Evolutionary conservation across 495 filamentous ascomycete species (phyloP).

Genomic region (Neurospora sp.): DNA sequence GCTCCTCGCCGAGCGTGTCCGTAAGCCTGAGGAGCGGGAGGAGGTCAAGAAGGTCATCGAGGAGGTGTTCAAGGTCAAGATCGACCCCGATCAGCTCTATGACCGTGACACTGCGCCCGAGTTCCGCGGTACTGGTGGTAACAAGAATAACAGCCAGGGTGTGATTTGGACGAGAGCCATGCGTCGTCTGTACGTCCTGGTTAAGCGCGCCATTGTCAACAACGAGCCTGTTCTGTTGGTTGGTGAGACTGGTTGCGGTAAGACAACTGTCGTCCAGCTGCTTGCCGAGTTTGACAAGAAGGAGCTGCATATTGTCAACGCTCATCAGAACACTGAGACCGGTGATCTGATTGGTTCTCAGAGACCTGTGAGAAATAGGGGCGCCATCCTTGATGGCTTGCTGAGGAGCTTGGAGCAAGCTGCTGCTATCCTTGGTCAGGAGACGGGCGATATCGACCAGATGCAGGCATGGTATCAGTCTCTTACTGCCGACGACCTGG

Average conservation of each 20-base stretch:
- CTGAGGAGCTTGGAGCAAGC: constrained; percentile 47
- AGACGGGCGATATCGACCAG: constrained; percentile 19
- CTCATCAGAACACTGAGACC: constrained; percentile 94
- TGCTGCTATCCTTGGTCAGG: constrained; percentile 24
- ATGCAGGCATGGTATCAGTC: constrained; percentile 32
- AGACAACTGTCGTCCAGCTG: constrained; percentile 92
- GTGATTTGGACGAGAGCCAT: constrained; percentile 94
- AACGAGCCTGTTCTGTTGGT: constrained; percentile 92
- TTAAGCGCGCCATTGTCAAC: constrained; percentile 73
- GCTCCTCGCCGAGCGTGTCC: constrained; percentile 86
- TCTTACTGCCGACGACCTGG: constrained; percentile 14
- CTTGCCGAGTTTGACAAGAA: constrained; percentile 70
- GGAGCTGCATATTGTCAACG: constrained; percentile 80
- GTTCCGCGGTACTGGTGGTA: constrained; percentile 41
- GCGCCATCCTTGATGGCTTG: constrained; percentile 56
- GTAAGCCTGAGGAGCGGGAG: constrained; percentile 76
- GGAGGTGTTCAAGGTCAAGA: constrained; percentile 76
- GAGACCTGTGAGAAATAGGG: constrained; percentile 77
- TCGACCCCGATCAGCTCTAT: constrained; percentile 68
- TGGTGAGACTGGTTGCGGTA: constrained; percentile 94
- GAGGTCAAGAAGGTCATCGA: constrained; percentile 86
- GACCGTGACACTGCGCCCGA: constrained; percentile 41
- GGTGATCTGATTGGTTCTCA: constrained; percentile 96
- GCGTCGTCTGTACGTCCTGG: constrained; percentile 77
- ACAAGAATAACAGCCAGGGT: constrained; percentile 39